phyloP scores from a whole-genome alignment of 2,329 filamentous ascomycete genomes.

The Alternaria panax region DNA sequence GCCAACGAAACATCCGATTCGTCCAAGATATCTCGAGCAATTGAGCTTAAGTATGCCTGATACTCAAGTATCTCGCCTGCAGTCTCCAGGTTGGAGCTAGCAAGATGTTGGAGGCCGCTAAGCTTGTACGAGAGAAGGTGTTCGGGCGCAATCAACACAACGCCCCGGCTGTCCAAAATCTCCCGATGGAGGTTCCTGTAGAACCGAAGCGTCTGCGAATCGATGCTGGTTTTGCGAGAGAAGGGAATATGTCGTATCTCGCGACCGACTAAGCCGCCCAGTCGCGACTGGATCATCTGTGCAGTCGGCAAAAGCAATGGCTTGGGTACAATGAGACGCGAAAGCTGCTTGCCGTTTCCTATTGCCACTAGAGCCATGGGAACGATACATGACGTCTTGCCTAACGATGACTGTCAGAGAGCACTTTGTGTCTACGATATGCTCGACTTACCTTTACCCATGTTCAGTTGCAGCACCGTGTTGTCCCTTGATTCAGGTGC shows the following conservation, averaged over 20 bases:
- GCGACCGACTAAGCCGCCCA: constrained; percentile 64
- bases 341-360: constrained; percentile 46
- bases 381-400: constrained; percentile 13
- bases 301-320: constrained; percentile 67
- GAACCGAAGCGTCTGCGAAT: too few relatives aligned
- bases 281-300: constrained; percentile 61
- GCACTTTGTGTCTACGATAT: too few relatives aligned
- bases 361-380: neutral
- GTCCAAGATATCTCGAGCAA: constrained; percentile 66
- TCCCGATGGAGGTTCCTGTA: constrained; percentile 46
- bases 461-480: constrained; percentile 40
- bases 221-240: constrained; percentile 58
- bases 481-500: constrained; percentile 27
- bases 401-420: too few relatives aligned
- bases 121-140: constrained; percentile 69
- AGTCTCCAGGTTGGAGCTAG: constrained; percentile 41
- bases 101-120: constrained; percentile 61
- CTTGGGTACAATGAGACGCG: constrained; percentile 67
- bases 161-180: constrained; percentile 60
- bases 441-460: constrained; percentile 37
- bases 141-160: constrained; percentile 69
- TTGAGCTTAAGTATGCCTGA: constrained; percentile 55
- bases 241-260: constrained; percentile 66
- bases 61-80: constrained; percentile 3
- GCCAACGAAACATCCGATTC: constrained; percentile 70